phyloP scores from a whole-genome alignment of 306 rosid genomes.

The Mimosa pudica region DNA sequence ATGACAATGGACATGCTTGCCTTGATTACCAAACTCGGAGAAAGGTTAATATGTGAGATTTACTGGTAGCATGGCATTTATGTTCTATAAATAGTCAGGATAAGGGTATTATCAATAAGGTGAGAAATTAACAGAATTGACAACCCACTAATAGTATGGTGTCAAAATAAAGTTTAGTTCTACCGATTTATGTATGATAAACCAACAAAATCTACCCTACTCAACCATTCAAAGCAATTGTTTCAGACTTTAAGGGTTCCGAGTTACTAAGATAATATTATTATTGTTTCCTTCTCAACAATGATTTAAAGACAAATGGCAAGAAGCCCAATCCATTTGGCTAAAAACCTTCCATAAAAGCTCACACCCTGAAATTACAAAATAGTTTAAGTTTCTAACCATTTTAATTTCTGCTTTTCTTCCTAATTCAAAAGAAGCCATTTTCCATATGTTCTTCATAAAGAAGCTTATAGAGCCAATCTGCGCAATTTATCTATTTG shows the following conservation, averaged over 20 bases:
- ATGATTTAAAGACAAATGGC: background rate
- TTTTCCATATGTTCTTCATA: constrained; percentile 24
- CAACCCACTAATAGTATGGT: background rate
- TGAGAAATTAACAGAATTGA: constrained; percentile 8
- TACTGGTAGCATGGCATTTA: background rate
- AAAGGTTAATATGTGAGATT: background rate
- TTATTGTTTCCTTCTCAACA: background rate
- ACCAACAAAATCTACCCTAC: background rate
- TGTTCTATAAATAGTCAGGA: background rate
- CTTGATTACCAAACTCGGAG: constrained; percentile 17
- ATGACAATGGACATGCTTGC: background rate
- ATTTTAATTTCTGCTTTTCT: background rate
- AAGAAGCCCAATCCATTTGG: background rate
- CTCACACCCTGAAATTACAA: background rate
- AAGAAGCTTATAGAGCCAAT: background rate
- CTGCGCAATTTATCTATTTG: background rate
- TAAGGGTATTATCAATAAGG: background rate
- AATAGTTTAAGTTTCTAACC: background rate
- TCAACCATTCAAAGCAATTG: background rate
- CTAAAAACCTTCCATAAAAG: background rate
- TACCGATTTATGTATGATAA: background rate
- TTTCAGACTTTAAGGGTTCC: background rate
- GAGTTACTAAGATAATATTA: background rate
- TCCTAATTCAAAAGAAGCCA: constrained; percentile 21
- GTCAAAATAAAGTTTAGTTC: constrained; percentile 10